phyloP scores from a whole-genome alignment of 1,284 basidiomycete genomes.

The Melanopsichium pennsylvanicum region DNA sequence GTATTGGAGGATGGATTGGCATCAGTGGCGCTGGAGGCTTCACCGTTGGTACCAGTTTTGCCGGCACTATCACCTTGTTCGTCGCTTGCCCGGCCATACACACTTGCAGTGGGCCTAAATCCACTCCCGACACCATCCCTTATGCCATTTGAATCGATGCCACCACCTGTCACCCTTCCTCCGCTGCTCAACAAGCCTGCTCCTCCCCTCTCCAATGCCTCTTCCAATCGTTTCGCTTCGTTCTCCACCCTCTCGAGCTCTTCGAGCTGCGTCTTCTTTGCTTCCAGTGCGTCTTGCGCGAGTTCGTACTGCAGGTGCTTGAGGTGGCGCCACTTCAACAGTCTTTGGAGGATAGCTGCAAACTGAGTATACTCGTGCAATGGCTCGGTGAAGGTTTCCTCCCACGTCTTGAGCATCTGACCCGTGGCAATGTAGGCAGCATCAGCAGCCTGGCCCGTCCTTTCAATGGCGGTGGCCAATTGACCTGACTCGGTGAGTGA shows the following conservation, averaged over 20 bases:
- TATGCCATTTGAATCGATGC: slow-evolving; percentile 45
- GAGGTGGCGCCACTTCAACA: slow-evolving; percentile 93
- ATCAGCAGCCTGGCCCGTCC: slow-evolving; percentile 93
- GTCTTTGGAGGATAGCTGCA: slow-evolving; percentile 88
- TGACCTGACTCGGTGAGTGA: slow-evolving; percentile 82
- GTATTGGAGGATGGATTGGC: neutral
- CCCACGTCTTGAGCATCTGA: slow-evolving; percentile 67
- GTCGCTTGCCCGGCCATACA: slow-evolving; percentile 34
- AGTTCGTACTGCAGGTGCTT: slow-evolving; percentile 98
- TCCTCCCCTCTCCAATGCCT: slow-evolving; percentile 73
- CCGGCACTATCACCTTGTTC: slow-evolving; percentile 8
- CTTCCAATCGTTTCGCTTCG: slow-evolving; percentile 87
- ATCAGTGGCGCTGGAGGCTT: neutral
- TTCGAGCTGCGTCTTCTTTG: slow-evolving; percentile 84
- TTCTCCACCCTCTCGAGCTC: slow-evolving; percentile 90
- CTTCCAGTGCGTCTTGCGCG: slow-evolving; percentile 88
- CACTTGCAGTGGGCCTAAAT: slow-evolving; percentile 20
- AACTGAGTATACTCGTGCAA: slow-evolving; percentile 96
- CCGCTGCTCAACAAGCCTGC: slow-evolving; percentile 32
- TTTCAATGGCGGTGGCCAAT: slow-evolving; percentile 82
- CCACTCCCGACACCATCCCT: slow-evolving; percentile 38
- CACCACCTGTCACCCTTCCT: slow-evolving; percentile 18
- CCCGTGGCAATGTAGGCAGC: slow-evolving; percentile 89
- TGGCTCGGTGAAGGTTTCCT: slow-evolving; percentile 89
- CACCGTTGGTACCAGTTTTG: neutral